Percentiles rank a stretch among this genome's conserved stretches.
These are phyloP conservation scores for Kluyveromyces dobzhanskii DNA, from an alignment of 805 yeast species.

Conservation along the genomic window DNA sequence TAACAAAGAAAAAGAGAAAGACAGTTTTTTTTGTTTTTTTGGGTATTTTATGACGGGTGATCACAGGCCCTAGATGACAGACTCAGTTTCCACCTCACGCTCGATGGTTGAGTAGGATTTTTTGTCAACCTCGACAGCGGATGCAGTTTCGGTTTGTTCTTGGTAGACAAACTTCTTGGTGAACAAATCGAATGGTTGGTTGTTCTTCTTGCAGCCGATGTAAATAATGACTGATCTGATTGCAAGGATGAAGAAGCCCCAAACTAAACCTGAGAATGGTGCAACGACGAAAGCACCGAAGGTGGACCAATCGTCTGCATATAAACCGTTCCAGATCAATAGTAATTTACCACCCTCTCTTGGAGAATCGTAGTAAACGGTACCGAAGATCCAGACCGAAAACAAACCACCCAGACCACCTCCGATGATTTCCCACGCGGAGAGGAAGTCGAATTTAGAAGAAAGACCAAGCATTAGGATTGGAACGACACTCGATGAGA, in stretches of 20 bases:
- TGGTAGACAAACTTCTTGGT: constrained; percentile 1
- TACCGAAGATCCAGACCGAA: constrained; percentile 75
- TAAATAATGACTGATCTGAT: constrained; percentile 29
- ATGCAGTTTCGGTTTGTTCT: neutral
- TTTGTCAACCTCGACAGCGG: neutral
- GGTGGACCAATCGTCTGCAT: constrained; percentile 81
- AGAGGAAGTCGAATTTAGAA: constrained; percentile 54
- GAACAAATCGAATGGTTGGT: constrained; percentile 4
- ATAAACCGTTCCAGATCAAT: constrained; percentile 72
- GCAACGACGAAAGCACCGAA: constrained; percentile 93
- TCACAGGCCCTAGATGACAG: no score
- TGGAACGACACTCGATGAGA: constrained; percentile 83
- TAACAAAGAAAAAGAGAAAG: no score
- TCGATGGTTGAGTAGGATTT: neutral
- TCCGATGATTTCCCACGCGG: constrained; percentile 71
- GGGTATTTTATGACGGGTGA: no score
- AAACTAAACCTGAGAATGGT: constrained; percentile 67
- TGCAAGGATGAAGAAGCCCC: constrained; percentile 45
- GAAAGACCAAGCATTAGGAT: constrained; percentile 72
- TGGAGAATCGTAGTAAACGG: constrained; percentile 66
- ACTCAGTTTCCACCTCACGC: neutral
- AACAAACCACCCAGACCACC: constrained; percentile 81
- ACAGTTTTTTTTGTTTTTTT: no score
- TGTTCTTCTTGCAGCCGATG: constrained; percentile 4
- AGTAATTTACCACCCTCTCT: constrained; percentile 69